These are phyloP conservation scores for Tolypocladium album DNA, from an alignment of 2,329 filamentous ascomycete genomes.

Conservation along the genomic window DNA sequence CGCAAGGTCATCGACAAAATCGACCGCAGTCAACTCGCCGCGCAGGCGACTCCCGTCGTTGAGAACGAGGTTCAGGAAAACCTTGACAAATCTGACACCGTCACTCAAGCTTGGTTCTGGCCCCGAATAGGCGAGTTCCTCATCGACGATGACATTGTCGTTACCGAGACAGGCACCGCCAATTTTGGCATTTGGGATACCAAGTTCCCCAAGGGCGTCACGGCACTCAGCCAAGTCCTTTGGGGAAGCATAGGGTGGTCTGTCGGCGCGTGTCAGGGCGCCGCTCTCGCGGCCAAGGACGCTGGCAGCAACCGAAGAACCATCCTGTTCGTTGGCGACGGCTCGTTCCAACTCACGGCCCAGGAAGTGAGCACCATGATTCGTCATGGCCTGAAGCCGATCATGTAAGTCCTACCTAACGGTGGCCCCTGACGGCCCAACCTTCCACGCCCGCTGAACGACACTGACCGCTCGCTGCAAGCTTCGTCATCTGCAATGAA, in stretches of 20 bases:
- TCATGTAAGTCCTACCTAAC: constrained; percentile 46
- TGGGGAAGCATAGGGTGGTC: constrained; percentile 58
- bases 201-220: constrained; percentile 66
- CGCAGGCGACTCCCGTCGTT: constrained; percentile 41
- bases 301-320: constrained; percentile 48
- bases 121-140: constrained; percentile 65
- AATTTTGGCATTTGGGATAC: constrained; percentile 87
- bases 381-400: constrained; percentile 60
- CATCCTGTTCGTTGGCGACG: constrained; percentile 82
- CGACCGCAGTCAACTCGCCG: constrained; percentile 46
- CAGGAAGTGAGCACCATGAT: constrained; percentile 83
- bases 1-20: constrained; percentile 54
- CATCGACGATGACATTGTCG: constrained; percentile 60
- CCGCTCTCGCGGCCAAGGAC: constrained; percentile 66
- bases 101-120: constrained; percentile 70
- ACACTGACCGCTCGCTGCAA: constrained; percentile 12
- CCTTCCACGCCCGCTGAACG: not conserved
- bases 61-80: constrained; percentile 36
- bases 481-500: constrained; percentile 77
- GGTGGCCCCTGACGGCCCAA: not conserved
- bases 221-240: constrained; percentile 68
- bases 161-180: constrained; percentile 80
- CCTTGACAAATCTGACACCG: constrained; percentile 28
- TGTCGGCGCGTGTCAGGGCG: constrained; percentile 48
- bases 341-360: constrained; percentile 73